Evolutionary conservation across 108 stramenopile species (phyloP), one percentile per base, ranked within the genome.

Genomic region (Nitzschia palea): DNA sequence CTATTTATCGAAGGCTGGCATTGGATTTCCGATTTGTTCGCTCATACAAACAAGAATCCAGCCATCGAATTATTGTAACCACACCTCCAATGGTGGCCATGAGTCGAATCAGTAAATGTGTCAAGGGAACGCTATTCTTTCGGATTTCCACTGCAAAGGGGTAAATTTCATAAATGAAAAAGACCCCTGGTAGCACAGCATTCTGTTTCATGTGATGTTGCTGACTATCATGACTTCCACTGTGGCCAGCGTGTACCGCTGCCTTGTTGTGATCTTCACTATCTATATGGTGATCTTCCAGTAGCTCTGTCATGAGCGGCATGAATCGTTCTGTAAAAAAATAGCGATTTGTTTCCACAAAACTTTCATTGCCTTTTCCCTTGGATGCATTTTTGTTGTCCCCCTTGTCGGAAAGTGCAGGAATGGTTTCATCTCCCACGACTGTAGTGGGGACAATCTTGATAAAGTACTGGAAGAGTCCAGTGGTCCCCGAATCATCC

Each of bases 111-210:
- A 97, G 52, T 31, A 99, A 82, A 63, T 98, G 96, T 40, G 86
- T 83, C 20, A 98, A 74, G 0, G 96, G 92, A 3, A 84, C 89
- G 9, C 26, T 58, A 36, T 83, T 80, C 57, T 73, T 67, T 15
- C 75, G 67, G 30, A 97, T 89, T 73, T 97, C 93, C 34, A 99
- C 93, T 32, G 91, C 91, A 80, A 99, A 99, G 1, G 99, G 97
- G 40, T 96, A 95, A 10, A 99, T 88, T 71, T 99, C 97, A 71
- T 98, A 99, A 23, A 99, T 89, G 70, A 98, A 97, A 74, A 98
- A 99, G 23, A 99, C 88, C 0, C 99, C 99, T 15, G 97, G 96
- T 50, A 97, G 70, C 10, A 97, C 77, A 0, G 87, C 73, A 62
- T 94, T 92, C 70, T 84, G 81, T 29, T 85, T 64, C 50, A 74